Percentiles rank a stretch among this genome's conserved stretches.
phyloP scores from a whole-genome alignment of 331 rosid species.

The Quercus phellos region DNA sequence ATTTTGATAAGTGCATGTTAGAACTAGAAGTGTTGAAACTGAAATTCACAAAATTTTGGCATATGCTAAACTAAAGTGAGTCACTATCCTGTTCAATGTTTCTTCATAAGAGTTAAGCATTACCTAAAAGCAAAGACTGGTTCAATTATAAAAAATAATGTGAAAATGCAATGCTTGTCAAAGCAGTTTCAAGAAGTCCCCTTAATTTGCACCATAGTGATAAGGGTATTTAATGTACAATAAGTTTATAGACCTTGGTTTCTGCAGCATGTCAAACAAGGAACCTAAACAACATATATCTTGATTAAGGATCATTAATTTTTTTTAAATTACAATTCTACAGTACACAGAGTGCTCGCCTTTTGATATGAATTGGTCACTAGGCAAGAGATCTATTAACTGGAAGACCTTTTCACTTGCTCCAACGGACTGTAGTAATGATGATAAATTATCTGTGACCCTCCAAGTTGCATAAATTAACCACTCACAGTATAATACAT shows the following conservation, averaged over 20 bases:
- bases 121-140: not conserved
- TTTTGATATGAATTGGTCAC: constrained; percentile 55
- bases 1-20: not conserved
- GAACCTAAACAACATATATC: not conserved
- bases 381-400: constrained; percentile 55
- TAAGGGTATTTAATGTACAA: not conserved
- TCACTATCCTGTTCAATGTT: not conserved
- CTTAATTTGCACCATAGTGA: not conserved
- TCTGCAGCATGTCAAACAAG: not conserved
- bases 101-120: not conserved
- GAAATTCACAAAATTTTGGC: not conserved
- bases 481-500: constrained; percentile 85
- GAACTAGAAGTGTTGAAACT: not conserved
- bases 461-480: constrained; percentile 82
- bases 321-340: not conserved
- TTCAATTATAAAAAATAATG: not conserved
- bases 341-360: constrained; percentile 33
- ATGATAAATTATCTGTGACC: constrained; percentile 63
- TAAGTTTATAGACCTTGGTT: not conserved
- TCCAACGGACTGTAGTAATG: constrained; percentile 75
- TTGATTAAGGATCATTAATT: not conserved
- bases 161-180: not conserved
- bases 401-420: constrained; percentile 63
- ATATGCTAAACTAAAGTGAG: not conserved
- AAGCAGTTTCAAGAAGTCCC: not conserved